Conservation (phyloP, 1,139 yeast genomes). For the Kluyveromyces sp. region DNA sequence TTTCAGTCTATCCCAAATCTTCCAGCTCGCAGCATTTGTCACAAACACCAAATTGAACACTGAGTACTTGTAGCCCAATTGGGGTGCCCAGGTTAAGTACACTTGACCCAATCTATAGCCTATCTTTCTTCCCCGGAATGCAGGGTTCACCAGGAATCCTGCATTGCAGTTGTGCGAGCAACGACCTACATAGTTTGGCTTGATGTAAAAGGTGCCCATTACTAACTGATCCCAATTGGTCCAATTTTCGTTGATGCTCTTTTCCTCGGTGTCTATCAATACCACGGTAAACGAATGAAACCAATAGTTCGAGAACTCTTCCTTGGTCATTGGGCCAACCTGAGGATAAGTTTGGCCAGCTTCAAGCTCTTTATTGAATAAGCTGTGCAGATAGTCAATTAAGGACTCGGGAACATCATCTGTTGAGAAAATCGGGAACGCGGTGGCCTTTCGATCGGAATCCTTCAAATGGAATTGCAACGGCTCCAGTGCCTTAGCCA, state of each 20-base stretch:
- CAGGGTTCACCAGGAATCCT: conserved; percentile 59
- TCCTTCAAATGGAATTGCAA: conserved; percentile 63
- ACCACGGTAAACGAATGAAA: conserved; percentile 71
- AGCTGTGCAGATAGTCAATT: conserved; percentile 63
- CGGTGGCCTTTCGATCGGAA: conserved; percentile 73
- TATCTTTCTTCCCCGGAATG: conserved; percentile 47
- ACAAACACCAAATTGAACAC: conserved; percentile 80
- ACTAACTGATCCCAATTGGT: conserved; percentile 40
- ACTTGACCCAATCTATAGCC: conserved; percentile 57
- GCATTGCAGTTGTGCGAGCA: conserved; percentile 77
- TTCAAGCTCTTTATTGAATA: conserved; percentile 77
- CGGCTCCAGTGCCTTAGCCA: conserved; percentile 30
- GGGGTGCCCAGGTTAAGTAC: conserved; percentile 61
- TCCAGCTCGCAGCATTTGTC: conserved; percentile 58
- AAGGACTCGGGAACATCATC: conserved; percentile 59
- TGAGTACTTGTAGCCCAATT: conserved; percentile 64
- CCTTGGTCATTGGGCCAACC: conserved; percentile 53
- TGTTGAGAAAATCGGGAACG: conserved; percentile 64
- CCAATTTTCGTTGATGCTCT: conserved; percentile 15
- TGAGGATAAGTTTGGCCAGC: conserved; percentile 80
- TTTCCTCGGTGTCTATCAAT: conserved; percentile 32
- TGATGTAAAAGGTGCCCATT: conserved; percentile 66
- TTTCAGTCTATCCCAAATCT: conserved; percentile 70
- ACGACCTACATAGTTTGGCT: conserved; percentile 72
- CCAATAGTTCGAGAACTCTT: conserved; percentile 76